Base-by-base conservation (phyloP, 148 eudicot genomes). In the Spergularia marina region DNA sequence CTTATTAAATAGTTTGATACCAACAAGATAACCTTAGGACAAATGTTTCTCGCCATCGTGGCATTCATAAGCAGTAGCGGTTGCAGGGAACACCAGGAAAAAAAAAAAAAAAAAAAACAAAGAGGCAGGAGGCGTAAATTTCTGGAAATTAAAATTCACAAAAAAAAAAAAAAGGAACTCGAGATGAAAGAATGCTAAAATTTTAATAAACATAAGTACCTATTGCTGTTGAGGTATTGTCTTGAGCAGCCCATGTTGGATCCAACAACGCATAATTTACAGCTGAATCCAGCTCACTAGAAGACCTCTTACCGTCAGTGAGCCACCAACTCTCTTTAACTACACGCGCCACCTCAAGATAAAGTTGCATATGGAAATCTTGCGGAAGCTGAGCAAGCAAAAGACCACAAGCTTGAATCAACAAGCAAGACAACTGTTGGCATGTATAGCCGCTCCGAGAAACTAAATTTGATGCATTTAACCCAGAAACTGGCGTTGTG, bases 391-490 rank as follows among this genome's bases (percentile, higher is more conserved):
- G 99, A 78, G 99, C 96, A 65, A 95, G 85, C 49, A 95, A 76
- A 72, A 95, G 97, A 41, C 99, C 99, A 81, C 99, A 95, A 77
- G 97, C 94, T 89, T 95, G 99, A 77, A 95, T 92, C 75, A 95
- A 80, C 86, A 95, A 89, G 86, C 99, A 95, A 65, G 99, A 92
- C 54, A 95, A 70, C 78, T 90, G 97, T 77, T 95, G 97, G 73
- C 93, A 87, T 16, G 99, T 86, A 81, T 92, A 95, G 74, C 99
- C 97, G 75, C 99, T 92, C 47, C 91, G 89, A 71, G 94, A 92
- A 69, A 92, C 89, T 77, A 89, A 90, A 82, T 82, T 91, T 39
- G 94, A 84, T 15, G 85, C 82, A 79, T 82, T 89, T 53, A 89
- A 79, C 76, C 98, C 98, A 4, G 97, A 91, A 51, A 73, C 87